Base-by-base conservation (phyloP, 345 rosid genomes). In the Populus tremula region DNA sequence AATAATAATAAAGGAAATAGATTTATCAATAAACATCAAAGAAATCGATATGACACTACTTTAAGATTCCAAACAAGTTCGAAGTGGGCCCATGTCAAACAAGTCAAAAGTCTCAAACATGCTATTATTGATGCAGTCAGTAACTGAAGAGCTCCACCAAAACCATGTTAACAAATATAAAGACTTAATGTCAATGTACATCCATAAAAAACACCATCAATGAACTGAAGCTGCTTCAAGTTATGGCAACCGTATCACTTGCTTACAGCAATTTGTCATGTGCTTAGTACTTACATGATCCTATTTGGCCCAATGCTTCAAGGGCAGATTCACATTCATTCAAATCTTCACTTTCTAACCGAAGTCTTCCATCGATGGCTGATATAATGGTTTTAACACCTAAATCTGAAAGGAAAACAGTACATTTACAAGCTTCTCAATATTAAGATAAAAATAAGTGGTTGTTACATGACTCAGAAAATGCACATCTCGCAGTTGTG, bases 221-320 rank as follows among this genome's bases (percentile, higher is more conserved):
- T 45, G 35, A 43, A 69, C 23, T 25, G 59, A 31, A 71, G 76
- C 27, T 45, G 31, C 11, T 70, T 69, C 45, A 39, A 2, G 35
- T 64, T 9, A 31, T 29, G 23, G 25, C 29, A 71, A 62, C 45
- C 49, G 63, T 77, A 59, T 64, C 33, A 64, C 12, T 31, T 25
- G 43, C 39, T 53, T 53, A 67, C 31, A 56, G 6, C 61, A 80
- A 69, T 53, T 31, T 62, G 38, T 67, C 71, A 66, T 62, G 69
- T 79, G 87, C 97, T 87, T 88, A 50, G 69, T 79, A 88, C 97
- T 87, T 88, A 95, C 99, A 85, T 39, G 84, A 87, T 56, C 99
- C 99, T 74, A 93, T 90, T 80, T 89, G 91, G 81, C 97, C 97
- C 84, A 95, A 84, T 72, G 97, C 91, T 82, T 93, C 99, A 81